Conservation (phyloP, 345 rosid genomes). For the Populus simonii region DNA sequence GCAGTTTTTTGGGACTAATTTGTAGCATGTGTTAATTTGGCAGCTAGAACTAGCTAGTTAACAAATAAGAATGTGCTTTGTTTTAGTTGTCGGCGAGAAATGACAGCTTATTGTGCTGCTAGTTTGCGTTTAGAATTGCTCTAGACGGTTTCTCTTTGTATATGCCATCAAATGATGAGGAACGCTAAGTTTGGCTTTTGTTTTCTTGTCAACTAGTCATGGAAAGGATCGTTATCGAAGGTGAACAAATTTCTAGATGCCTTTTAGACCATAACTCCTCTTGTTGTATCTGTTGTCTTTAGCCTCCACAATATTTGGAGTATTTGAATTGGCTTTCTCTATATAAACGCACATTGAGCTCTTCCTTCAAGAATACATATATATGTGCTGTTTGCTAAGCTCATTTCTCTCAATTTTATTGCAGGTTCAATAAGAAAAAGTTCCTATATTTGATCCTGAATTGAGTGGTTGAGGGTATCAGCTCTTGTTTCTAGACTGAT, state of each 20-base stretch:
- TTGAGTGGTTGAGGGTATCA: background rate
- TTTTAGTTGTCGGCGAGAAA: background rate
- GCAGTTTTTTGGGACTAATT: background rate
- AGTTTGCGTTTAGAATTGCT: background rate
- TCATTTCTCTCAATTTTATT: constrained; percentile 12
- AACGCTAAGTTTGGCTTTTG: constrained; percentile 27
- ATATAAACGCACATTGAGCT: constrained; percentile 8
- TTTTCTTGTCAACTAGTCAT: constrained; percentile 32
- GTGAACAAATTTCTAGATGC: background rate
- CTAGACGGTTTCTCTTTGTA: constrained; percentile 15
- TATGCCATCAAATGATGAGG: constrained; percentile 28
- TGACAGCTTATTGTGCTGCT: background rate
- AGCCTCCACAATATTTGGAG: constrained; percentile 23
- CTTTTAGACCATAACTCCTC: constrained; percentile 9
- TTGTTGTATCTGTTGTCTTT: constrained; percentile 10
- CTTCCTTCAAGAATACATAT: background rate
- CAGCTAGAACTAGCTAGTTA: background rate
- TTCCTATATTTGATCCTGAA: background rate
- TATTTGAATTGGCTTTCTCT: constrained; percentile 11
- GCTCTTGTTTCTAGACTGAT: constrained; percentile 14
- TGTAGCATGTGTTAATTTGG: background rate
- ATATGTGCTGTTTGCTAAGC: background rate
- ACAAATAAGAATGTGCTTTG: background rate
- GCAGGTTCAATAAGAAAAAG: constrained; percentile 20
- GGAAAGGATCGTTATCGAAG: constrained; percentile 25